Evolutionary conservation across 345 rosid species (phyloP), one percentile per base, ranked within the genome.

Genomic region (Pelargonium nanum): DNA sequence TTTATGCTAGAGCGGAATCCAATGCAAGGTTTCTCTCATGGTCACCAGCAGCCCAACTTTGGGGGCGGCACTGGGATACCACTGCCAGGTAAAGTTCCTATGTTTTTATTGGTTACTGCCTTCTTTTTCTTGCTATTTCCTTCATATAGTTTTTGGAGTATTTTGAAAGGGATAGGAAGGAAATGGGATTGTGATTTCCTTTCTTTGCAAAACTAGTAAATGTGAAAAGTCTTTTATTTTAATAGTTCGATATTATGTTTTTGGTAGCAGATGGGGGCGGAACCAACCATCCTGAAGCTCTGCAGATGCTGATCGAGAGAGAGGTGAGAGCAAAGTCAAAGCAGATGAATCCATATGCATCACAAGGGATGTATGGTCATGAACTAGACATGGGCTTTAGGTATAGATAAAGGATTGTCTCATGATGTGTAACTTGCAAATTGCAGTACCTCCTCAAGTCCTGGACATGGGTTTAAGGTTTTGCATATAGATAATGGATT

Each of bases 301-400:
- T 87, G 58, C 94, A 83, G 64, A 74, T 87, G 78, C 82, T 89
- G 32, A 50, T 89, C 20, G 94, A 85, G 77, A 87, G 85, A 86
- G 88, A 89, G 24, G 81, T 77, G 19, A 80, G 91, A 62, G 72
- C 86, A 61, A 85, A 83, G 19, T 65, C 89, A 5, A 89, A 79
- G 79, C 91, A 83, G 69, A 32, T 70, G 57, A 80, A 72, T 20
- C 77, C 83, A 51, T 65, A 71, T n/a, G n/a, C n/a, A n/a, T n/a
- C n/a, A n/a, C n/a, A n/a, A n/a, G n/a, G n/a, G n/a, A n/a, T n/a
- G n/a, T n/a, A n/a, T 22, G 85, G 87, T 61, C 83, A 83, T 57
- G 95, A 87, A 77, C 81, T 82, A 25, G 94, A 89, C 78, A 78
- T 76, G 83, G 82, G 86, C 48, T 89, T 85, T 40, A 76, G 83